Conservation (phyloP, 1,139 yeast species). For the Taphrina wiesneri region DNA sequence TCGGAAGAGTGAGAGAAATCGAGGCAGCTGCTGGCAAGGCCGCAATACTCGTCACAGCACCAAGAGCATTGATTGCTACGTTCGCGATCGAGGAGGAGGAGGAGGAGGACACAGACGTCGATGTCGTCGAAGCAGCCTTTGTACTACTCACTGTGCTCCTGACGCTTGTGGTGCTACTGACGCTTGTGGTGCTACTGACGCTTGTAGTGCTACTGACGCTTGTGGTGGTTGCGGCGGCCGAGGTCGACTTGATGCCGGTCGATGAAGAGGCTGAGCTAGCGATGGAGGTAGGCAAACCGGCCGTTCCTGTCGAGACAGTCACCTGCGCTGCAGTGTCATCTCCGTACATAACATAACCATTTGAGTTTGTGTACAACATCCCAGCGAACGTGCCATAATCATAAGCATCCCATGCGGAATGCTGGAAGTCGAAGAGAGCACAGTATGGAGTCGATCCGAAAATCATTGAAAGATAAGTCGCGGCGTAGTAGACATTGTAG, state of each 20-base stretch:
- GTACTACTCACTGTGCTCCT: background rate
- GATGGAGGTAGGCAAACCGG: background rate
- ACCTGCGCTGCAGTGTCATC: slow-evolving; percentile 7
- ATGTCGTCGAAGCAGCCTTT: slow-evolving; percentile 8
- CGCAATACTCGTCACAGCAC: background rate
- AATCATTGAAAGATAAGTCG: background rate
- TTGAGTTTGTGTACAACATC: background rate
- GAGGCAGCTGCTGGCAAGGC: background rate
- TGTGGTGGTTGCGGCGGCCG: background rate
- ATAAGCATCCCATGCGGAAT: background rate
- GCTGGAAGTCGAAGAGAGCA: slow-evolving; percentile 7
- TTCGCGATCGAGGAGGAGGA: background rate
- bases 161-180: background rate
- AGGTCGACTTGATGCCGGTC: background rate
- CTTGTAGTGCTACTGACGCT: background rate
- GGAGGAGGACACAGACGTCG: background rate
- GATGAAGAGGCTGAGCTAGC: background rate
- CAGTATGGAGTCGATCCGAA: slow-evolving; percentile 4
- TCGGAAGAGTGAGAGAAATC: background rate
- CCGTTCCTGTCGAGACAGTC: slow-evolving; percentile 1
- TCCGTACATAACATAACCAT: slow-evolving; percentile 17
- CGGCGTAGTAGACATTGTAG: slow-evolving; percentile 16
- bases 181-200: background rate
- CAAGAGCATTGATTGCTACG: background rate
- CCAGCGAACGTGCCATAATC: background rate